These are phyloP conservation scores for Helianthus tuberosus DNA, from an alignment of 129 eudicot genomes.

Conservation along the genomic window DNA sequence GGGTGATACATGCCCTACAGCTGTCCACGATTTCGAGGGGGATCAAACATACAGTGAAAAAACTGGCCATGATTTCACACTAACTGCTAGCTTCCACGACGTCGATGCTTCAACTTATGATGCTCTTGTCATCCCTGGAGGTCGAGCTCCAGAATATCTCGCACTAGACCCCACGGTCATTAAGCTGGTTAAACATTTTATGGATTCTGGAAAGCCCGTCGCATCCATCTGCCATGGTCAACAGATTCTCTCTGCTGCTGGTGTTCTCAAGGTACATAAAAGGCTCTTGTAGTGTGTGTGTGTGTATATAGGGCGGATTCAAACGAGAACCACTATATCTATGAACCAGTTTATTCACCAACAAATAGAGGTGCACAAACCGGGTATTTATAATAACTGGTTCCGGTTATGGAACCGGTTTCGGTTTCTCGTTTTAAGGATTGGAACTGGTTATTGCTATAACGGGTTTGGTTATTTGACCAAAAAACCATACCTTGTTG, in stretches of 20 bases:
- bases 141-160: conserved; percentile 93
- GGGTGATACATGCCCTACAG: conserved; percentile 85
- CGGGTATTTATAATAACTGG: no score
- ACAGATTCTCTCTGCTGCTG: conserved; percentile 94
- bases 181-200: conserved; percentile 64
- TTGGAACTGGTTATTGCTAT: no score
- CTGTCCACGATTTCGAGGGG: conserved; percentile 94
- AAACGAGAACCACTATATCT: no score
- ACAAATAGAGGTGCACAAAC: no score
- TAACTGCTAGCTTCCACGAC: conserved; percentile 67
- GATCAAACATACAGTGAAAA: conserved; percentile 97
- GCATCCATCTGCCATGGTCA: conserved; percentile 98
- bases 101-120: conserved; percentile 75
- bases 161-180: conserved; percentile 72
- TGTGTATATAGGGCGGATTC: background rate
- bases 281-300: background rate
- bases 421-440: no score
- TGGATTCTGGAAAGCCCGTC: conserved; percentile 85
- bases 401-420: no score
- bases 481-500: no score
- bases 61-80: conserved; percentile 75
- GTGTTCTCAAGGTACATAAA: conserved; percentile 77
- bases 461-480: no score
- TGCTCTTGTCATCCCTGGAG: conserved; percentile 95
- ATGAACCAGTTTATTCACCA: no score